phyloP scores from a whole-genome alignment of 768 basidiomycete species.

The Pleurotus pulmonarius region DNA sequence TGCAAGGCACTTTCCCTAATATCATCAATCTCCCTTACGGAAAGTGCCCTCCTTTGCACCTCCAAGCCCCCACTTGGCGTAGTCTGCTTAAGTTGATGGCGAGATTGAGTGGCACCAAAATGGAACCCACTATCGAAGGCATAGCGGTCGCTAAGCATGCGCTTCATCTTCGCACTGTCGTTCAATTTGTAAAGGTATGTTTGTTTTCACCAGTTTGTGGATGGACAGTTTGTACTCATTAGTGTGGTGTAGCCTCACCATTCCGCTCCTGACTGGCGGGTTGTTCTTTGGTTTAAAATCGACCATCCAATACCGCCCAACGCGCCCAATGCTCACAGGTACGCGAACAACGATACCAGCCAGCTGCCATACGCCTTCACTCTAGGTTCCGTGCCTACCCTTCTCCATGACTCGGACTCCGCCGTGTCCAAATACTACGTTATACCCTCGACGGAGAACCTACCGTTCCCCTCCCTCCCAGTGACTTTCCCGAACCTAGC shows the following conservation, averaged over 20 bases:
- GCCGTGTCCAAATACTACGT: slow-evolving; percentile 66
- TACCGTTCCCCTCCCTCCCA: slow-evolving; percentile 69
- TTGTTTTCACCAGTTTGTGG: neutral
- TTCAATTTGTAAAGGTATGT: slow-evolving; percentile 76
- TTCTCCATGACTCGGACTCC: slow-evolving; percentile 65
- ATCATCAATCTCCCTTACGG: slow-evolving; percentile 73
- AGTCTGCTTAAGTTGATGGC: slow-evolving; percentile 75
- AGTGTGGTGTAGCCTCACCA: slow-evolving; percentile 47
- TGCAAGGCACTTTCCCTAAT: slow-evolving; percentile 60
- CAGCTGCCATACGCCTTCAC: slow-evolving; percentile 71
- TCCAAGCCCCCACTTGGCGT: slow-evolving; percentile 74
- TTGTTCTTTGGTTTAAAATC: slow-evolving; percentile 73
- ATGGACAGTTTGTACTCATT: neutral
- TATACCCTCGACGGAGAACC: slow-evolving; percentile 54
- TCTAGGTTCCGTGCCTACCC: slow-evolving; percentile 52
- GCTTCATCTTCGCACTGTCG: slow-evolving; percentile 63
- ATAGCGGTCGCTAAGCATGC: slow-evolving; percentile 52
- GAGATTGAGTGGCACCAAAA: slow-evolving; percentile 59
- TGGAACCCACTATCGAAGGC: slow-evolving; percentile 71
- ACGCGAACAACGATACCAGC: slow-evolving; percentile 55
- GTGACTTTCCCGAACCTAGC: slow-evolving; percentile 75
- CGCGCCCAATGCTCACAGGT: slow-evolving; percentile 41
- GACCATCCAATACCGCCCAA: slow-evolving; percentile 59
- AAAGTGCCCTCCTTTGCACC: slow-evolving; percentile 61
- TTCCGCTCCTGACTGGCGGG: slow-evolving; percentile 61